Percentiles rank a stretch among this genome's conserved stretches.
Conservation (phyloP, 441 rosid genomes). For the Aleurites moluccanus region DNA sequence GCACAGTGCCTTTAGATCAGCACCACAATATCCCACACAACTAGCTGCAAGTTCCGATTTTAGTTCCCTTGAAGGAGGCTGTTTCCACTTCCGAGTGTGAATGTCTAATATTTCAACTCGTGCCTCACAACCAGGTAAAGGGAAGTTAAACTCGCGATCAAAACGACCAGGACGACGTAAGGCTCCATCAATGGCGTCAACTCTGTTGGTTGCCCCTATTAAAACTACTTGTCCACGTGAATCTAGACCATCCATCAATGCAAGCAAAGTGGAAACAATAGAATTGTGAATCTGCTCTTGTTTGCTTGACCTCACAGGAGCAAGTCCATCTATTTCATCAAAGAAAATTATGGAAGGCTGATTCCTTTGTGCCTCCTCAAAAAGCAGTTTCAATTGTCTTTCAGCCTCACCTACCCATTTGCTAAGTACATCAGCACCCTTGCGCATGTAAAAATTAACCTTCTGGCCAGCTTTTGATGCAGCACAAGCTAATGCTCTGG, state of each 20-base stretch:
- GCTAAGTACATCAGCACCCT: conserved; percentile 99
- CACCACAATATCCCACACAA: conserved; percentile 99
- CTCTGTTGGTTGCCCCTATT: conserved; percentile 99
- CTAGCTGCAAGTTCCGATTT: conserved; percentile 93
- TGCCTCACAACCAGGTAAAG: conserved; percentile 98
- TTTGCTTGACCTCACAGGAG: conserved; percentile 99
- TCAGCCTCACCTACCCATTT: conserved; percentile 99
- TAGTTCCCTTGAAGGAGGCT: conserved; percentile 85
- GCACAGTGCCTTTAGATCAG: conserved; percentile 95
- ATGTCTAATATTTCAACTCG: conserved; percentile 95
- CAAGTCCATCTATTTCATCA: conserved; percentile 99
- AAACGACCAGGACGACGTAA: conserved; percentile 99
- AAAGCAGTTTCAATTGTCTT: conserved; percentile 93
- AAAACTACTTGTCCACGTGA: conserved; percentile 99
- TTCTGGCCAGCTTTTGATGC: conserved; percentile 99
- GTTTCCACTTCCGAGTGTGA: conserved; percentile 98
- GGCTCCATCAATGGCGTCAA: conserved; percentile 99
- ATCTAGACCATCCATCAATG: conserved; percentile 99
- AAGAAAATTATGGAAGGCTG: conserved; percentile 99
- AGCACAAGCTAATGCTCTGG: conserved; percentile 99
- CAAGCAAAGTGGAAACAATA: conserved; percentile 96
- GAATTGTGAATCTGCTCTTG: conserved; percentile 99
- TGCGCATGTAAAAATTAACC: conserved; percentile 99
- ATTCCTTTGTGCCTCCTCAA: conserved; percentile 98
- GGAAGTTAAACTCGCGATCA: conserved; percentile 97